Percentiles rank a stretch among this genome's conserved stretches.
These are phyloP conservation scores for Phytophthora fragariaefolia DNA, from an alignment of 352 stramenopile species.

Conservation along the genomic window DNA sequence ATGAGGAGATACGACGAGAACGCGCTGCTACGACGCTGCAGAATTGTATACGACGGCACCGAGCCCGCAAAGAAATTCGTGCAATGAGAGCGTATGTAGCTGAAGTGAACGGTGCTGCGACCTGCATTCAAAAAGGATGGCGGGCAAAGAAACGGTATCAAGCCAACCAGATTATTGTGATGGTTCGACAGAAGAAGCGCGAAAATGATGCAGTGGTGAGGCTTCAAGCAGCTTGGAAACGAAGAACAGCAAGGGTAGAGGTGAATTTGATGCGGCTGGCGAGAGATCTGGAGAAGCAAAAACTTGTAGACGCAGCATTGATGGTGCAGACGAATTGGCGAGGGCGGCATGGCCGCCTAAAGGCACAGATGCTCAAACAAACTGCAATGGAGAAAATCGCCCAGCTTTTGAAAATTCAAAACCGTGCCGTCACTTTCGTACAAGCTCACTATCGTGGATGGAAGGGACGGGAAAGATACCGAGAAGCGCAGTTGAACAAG, in stretches of 20 bases:
- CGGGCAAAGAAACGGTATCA: conserved; percentile 50
- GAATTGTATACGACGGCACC: conserved; percentile 42
- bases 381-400: conserved; percentile 49
- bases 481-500: conserved; percentile 57
- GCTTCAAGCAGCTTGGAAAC: conserved; percentile 68
- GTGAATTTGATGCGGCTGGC: conserved; percentile 49
- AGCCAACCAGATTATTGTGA: conserved; percentile 47
- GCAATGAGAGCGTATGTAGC: conserved; percentile 32
- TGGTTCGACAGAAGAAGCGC: conserved; percentile 37
- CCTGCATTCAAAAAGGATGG: conserved; percentile 62
- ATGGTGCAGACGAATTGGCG: conserved; percentile 64
- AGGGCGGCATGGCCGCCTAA: conserved; percentile 37
- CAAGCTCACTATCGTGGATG: conserved; percentile 77
- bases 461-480: conserved; percentile 69
- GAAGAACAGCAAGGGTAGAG: conserved; percentile 52
- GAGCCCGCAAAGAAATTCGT: conserved; percentile 46
- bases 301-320: conserved; percentile 38
- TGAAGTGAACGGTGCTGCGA: conserved; percentile 42
- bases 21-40: conserved; percentile 56
- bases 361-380: conserved; percentile 41
- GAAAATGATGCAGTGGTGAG: conserved; percentile 57
- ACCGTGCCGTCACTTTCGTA: conserved; percentile 78
- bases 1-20: conserved; percentile 40
- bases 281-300: conserved; percentile 45
- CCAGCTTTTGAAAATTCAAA: conserved; percentile 60